These are phyloP conservation scores for Sutorius eximius DNA, from an alignment of 1,284 basidiomycete species.

Conservation along the genomic window DNA sequence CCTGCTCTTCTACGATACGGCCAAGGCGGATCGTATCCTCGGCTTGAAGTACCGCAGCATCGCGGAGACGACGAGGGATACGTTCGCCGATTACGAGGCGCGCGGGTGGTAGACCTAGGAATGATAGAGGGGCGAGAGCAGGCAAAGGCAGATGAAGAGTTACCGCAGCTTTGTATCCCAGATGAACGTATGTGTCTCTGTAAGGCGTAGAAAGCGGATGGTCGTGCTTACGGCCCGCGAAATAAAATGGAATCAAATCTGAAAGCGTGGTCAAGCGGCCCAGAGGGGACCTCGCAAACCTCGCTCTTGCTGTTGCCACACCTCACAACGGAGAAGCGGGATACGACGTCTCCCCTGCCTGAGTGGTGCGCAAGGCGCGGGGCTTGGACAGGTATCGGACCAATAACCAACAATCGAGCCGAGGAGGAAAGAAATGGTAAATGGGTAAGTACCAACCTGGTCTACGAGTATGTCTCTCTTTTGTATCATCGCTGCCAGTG, in stretches of 20 bases:
- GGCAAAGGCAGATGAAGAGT: not conserved
- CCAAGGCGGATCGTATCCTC: slow-evolving; percentile 44
- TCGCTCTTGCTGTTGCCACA: not conserved
- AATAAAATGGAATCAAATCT: not conserved
- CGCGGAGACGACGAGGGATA: slow-evolving; percentile 43
- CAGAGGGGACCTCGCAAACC: not conserved
- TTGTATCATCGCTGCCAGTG: too few species aligned
- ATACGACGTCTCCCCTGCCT: not conserved
- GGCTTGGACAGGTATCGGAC: not conserved
- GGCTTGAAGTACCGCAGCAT: slow-evolving; percentile 47
- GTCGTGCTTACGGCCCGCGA: too few species aligned
- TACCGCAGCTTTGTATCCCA: not conserved
- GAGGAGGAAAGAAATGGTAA: not conserved
- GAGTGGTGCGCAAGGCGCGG: not conserved
- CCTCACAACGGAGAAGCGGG: not conserved
- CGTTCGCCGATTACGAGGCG: slow-evolving; percentile 41
- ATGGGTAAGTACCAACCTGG: not conserved
- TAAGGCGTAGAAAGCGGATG: not conserved
- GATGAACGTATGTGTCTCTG: not conserved
- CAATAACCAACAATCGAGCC: too few species aligned
- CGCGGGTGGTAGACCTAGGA: slow-evolving; percentile 34
- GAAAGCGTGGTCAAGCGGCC: not conserved
- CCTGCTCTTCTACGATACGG: slow-evolving; percentile 30
- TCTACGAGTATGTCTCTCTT: too few species aligned
- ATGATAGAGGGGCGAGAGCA: too few species aligned